These are phyloP conservation scores for Solanum okadae DNA, from an alignment of 257 asterid species.

Conservation along the genomic window DNA sequence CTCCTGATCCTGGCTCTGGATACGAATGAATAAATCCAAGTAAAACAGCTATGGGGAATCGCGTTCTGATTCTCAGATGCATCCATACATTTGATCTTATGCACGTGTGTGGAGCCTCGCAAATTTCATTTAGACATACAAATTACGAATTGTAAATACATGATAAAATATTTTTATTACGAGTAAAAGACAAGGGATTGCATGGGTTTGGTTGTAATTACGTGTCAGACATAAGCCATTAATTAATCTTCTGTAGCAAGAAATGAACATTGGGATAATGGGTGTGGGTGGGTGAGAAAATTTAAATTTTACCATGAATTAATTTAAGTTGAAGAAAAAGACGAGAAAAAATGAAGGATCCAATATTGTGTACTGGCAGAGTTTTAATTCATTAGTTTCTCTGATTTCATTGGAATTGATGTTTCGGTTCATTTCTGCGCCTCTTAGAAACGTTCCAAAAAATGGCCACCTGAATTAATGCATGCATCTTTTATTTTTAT, in stretches of 20 bases:
- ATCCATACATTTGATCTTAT: not conserved
- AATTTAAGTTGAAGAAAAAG: not conserved
- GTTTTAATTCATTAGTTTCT: not conserved
- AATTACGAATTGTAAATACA: too few relatives aligned
- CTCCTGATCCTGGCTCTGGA: too few relatives aligned
- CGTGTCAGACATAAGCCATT: not conserved
- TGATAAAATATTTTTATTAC: too few relatives aligned
- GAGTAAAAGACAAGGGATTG: not conserved
- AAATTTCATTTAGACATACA: too few relatives aligned
- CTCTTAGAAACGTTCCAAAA: not conserved
- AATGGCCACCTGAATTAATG: slow-evolving; percentile 8
- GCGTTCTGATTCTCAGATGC: not conserved
- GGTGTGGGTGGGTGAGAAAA: not conserved
- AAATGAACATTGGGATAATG: not conserved
- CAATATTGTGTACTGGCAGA: not conserved
- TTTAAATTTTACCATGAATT: not conserved
- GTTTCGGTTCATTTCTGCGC: not conserved
- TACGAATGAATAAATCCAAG: not conserved
- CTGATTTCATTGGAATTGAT: slow-evolving; percentile 7
- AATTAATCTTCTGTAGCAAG: not conserved
- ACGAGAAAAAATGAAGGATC: not conserved
- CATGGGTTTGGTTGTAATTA: not conserved
- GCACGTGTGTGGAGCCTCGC: not conserved
- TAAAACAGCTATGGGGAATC: not conserved
- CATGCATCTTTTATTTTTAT: not conserved